Conservation (phyloP, 192 early-diverging fungal genomes). For the Coemansia sp. region DNA sequence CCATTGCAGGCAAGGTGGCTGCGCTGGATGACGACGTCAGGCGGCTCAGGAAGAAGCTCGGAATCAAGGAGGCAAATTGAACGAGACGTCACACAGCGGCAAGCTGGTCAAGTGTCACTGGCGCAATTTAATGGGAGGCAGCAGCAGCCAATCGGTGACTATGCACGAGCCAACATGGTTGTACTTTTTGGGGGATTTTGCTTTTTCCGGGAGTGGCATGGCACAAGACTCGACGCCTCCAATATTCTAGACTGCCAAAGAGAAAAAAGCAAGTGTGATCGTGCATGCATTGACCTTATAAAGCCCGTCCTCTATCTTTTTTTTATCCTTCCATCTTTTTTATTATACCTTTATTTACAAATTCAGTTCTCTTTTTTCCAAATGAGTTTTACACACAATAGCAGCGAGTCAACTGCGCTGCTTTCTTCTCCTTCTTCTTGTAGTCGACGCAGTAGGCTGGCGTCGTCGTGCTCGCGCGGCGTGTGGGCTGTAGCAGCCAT, state of each 20-base stretch:
- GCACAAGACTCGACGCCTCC: background rate
- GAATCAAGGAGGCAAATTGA: slow-evolving; percentile 7
- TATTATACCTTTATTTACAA: background rate
- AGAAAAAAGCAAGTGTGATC: background rate
- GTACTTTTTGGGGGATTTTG: background rate
- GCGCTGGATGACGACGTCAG: slow-evolving; percentile 41
- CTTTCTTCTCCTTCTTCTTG: background rate
- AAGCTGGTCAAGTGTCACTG: background rate
- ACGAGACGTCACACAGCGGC: background rate
- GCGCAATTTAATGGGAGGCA: background rate
- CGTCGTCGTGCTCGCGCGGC: background rate
- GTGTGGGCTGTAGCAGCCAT: background rate
- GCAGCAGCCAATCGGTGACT: background rate
- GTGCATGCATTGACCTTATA: background rate
- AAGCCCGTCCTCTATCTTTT: background rate
- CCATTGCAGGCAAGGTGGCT: slow-evolving; percentile 42
- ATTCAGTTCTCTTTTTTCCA: background rate
- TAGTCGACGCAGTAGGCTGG: background rate
- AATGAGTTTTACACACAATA: background rate
- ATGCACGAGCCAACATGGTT: background rate
- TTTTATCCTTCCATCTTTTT: background rate
- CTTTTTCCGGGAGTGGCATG: background rate
- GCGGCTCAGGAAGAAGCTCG: slow-evolving; percentile 25
- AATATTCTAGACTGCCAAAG: background rate
- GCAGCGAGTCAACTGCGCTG: slow-evolving; percentile 8